phyloP scores from a whole-genome alignment of 345 rosid genomes.

The Gossypium turneri region DNA sequence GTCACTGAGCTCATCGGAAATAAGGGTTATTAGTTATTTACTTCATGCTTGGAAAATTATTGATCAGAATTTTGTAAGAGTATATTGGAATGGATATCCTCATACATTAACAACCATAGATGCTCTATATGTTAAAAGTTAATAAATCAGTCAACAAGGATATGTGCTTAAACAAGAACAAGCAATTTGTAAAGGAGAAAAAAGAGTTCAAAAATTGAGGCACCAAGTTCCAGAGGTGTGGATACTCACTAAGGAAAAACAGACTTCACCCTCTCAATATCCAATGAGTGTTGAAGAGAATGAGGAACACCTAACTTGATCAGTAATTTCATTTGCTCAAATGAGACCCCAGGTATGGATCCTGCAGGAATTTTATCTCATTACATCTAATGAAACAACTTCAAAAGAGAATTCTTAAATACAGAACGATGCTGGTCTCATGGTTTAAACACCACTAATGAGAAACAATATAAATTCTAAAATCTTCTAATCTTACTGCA shows the following conservation, averaged over 20 bases:
- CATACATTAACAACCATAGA: background rate
- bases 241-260: constrained; percentile 85
- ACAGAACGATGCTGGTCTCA: background rate
- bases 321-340: constrained; percentile 79
- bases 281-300: constrained; percentile 67
- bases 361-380: constrained; percentile 41
- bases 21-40: background rate
- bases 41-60: background rate
- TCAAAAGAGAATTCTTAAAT: constrained; percentile 6
- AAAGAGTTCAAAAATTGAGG: background rate
- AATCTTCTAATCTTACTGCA: background rate
- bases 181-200: background rate
- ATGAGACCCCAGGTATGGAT: constrained; percentile 81
- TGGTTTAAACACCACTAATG: background rate
- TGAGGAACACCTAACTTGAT: constrained; percentile 88
- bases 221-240: background rate
- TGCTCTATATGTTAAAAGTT: background rate
- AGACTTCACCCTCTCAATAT: constrained; percentile 62
- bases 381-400: background rate
- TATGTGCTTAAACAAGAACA: background rate
- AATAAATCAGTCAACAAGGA: background rate
- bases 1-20: background rate
- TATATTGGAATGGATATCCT: background rate
- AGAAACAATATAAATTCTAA: constrained; percentile 1
- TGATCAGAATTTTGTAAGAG: background rate